Conservation (phyloP, 1,284 basidiomycete species). For the Microbotryum scabiosae region DNA sequence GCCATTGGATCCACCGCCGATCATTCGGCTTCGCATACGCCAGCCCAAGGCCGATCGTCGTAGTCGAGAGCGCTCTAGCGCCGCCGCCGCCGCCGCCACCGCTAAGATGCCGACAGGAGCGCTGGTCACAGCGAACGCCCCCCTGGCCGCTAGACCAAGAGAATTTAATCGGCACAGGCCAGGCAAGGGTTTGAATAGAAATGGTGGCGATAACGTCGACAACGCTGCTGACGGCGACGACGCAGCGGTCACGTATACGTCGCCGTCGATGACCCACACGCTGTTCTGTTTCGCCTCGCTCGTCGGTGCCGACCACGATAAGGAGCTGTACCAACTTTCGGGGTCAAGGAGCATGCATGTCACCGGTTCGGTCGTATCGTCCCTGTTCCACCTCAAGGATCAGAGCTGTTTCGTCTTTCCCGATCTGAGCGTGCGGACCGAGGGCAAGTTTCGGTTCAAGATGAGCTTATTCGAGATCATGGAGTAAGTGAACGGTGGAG, state of each 20-base stretch:
- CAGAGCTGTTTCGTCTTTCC: conserved; percentile 54
- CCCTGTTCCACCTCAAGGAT: conserved; percentile 90
- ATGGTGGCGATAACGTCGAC: conserved; percentile 1
- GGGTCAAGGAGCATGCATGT: conserved; percentile 80
- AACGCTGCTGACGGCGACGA: conserved; percentile 25
- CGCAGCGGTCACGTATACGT: conserved; percentile 5
- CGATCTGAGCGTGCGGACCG: conserved; percentile 53
- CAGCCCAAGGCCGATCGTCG: conserved; percentile 39
- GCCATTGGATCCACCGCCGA: conserved; percentile 91
- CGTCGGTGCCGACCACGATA: conserved; percentile 45
- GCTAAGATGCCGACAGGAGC: no score
- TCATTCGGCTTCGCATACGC: conserved; percentile 82
- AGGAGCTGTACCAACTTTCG: conserved; percentile 87
- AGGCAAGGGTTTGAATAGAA: no score
- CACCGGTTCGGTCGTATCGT: conserved; percentile 80
- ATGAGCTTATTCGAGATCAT: conserved; percentile 88
- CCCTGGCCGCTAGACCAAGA: no score
- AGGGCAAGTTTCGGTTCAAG: conserved; percentile 79
- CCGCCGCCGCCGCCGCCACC: conserved; percentile 24
- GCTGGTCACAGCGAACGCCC: no score
- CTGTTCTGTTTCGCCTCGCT: conserved; percentile 90
- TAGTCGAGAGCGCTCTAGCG: background rate
- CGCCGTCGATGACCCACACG: conserved; percentile 53
- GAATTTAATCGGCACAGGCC: no score
- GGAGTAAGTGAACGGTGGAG: conserved; percentile 51